phyloP scores from a whole-genome alignment of 352 stramenopile genomes.

The Poterioochromonas sp. region DNA sequence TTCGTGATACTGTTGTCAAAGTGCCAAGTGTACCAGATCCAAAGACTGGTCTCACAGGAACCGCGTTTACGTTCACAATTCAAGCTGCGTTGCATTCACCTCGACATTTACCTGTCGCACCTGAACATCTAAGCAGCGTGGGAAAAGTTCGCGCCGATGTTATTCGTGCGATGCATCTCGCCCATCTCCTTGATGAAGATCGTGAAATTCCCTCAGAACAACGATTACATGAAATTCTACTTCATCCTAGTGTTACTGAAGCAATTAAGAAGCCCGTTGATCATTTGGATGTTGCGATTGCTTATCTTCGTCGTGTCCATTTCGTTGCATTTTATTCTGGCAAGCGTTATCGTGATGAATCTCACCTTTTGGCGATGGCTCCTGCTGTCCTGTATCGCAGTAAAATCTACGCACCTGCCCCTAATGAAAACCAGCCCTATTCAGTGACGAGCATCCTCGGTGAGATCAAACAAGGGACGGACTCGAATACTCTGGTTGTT shows the following conservation, averaged over 20 bases:
- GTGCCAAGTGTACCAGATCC: neutral
- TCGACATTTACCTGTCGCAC: neutral
- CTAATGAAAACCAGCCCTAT: too few species aligned
- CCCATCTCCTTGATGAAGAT: slow-evolving; percentile 19
- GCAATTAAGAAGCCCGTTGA: neutral
- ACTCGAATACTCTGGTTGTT: neutral
- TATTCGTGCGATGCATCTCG: neutral
- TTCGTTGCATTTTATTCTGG: slow-evolving; percentile 11
- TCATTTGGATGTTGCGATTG: slow-evolving; percentile 6
- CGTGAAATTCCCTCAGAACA: neutral
- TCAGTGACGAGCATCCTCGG: neutral
- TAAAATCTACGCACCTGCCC: neutral
- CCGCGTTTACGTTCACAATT: neutral
- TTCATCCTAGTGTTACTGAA: neutral
- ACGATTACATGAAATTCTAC: neutral
- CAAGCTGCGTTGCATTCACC: neutral
- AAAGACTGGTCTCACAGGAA: neutral
- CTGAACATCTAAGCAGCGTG: neutral
- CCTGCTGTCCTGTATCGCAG: neutral
- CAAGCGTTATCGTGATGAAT: neutral
- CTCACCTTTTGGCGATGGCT: neutral
- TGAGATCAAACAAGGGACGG: neutral
- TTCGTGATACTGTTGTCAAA: neutral
- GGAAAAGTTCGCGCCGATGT: neutral
- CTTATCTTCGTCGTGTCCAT: slow-evolving; percentile 24